phyloP scores from a whole-genome alignment of 2,329 filamentous ascomycete genomes.

The Coniochaeta sp. region DNA sequence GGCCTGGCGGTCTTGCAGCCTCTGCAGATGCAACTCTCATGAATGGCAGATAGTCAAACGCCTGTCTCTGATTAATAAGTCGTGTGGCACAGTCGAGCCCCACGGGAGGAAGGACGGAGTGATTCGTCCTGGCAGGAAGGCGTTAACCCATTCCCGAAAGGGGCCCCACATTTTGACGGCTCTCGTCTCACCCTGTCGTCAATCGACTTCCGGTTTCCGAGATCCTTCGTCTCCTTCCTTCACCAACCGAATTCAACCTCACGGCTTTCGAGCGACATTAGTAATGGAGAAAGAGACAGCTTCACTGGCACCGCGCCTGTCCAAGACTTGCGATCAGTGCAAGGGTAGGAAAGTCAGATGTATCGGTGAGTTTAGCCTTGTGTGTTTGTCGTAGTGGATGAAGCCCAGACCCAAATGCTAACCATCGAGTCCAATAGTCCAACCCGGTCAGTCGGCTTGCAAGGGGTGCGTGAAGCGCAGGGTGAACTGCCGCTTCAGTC shows the following conservation, averaged over 20 bases:
- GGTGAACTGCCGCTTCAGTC: neutral
- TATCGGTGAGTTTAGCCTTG: neutral
- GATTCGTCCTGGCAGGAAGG: too few species aligned
- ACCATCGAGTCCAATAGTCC: neutral
- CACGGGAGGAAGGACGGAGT: too few species aligned
- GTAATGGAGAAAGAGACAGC: neutral
- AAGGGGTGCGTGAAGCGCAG: neutral
- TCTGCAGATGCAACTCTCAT: too few species aligned
- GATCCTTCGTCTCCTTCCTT: neutral
- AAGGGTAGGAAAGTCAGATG: neutral
- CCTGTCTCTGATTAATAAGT: too few species aligned
- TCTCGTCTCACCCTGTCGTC: neutral
- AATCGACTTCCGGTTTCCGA: neutral
- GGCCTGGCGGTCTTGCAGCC: too few species aligned
- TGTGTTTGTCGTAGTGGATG: neutral
- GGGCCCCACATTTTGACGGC: neutral
- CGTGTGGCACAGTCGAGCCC: too few species aligned
- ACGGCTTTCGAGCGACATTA: neutral
- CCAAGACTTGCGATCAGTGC: constrained; percentile 1
- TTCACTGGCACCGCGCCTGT: neutral
- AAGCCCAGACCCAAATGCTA: neutral
- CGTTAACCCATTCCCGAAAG: neutral
- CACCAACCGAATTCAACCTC: neutral
- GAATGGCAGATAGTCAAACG: too few species aligned
- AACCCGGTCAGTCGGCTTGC: neutral